phyloP scores from a whole-genome alignment of 1,284 basidiomycete species.

The Melanopsichium pennsylvanicum region DNA sequence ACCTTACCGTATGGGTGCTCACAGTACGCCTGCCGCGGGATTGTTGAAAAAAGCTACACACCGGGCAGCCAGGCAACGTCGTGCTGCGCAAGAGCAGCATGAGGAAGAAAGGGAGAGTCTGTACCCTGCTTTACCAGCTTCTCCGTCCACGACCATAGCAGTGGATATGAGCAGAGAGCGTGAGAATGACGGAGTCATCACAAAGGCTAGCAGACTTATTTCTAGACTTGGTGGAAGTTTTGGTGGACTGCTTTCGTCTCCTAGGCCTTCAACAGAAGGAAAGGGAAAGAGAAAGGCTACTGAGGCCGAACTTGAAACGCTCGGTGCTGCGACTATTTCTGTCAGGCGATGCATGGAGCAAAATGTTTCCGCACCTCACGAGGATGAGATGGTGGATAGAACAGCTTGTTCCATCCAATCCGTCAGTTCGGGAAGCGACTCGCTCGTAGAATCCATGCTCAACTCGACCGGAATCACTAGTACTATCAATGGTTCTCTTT shows the following conservation, averaged over 20 bases:
- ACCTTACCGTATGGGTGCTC: constrained; percentile 36
- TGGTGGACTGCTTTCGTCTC: constrained; percentile 12
- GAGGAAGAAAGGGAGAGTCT: neutral
- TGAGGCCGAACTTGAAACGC: constrained; percentile 5
- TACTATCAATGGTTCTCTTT: constrained; percentile 20
- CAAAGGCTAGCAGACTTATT: constrained; percentile 17
- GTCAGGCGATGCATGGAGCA: constrained; percentile 6
- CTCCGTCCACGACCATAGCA: neutral
- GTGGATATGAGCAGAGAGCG: neutral
- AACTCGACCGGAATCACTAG: neutral
- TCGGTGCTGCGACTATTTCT: neutral
- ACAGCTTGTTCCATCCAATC: no score
- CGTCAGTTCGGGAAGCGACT: no score
- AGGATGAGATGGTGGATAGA: no score
- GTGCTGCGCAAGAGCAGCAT: constrained; percentile 1
- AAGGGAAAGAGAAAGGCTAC: constrained; percentile 27
- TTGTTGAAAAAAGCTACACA: constrained; percentile 17
- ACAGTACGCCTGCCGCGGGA: constrained; percentile 35
- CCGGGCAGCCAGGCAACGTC: constrained; percentile 1
- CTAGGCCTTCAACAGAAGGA: neutral
- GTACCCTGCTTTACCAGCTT: constrained; percentile 22
- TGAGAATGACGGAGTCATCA: constrained; percentile 22
- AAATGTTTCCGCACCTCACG: neutral
- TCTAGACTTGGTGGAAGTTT: constrained; percentile 39
- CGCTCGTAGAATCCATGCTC: constrained; percentile 5